These are phyloP conservation scores for Zygosaccharomyces siamensis DNA, from an alignment of 805 yeast species.

Conservation along the genomic window DNA sequence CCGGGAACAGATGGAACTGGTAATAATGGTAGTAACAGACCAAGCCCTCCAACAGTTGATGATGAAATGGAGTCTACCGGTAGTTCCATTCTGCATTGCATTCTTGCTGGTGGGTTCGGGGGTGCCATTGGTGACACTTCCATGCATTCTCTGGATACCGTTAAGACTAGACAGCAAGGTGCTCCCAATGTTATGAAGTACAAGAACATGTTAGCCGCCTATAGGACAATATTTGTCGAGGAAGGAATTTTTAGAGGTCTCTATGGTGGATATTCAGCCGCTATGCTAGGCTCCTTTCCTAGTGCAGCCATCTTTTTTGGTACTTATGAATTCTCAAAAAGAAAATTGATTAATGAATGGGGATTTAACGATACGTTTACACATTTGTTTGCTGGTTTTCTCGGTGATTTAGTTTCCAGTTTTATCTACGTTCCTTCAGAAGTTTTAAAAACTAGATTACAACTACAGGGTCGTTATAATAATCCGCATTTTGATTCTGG, in stretches of 20 bases:
- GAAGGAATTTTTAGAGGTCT: constrained; percentile 85
- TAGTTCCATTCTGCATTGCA: constrained; percentile 49
- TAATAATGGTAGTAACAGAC: constrained; percentile 11
- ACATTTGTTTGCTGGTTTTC: constrained; percentile 77
- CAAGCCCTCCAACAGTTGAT: constrained; percentile 3
- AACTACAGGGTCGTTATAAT: constrained; percentile 83
- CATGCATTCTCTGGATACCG: constrained; percentile 96
- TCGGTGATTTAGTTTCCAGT: constrained; percentile 91
- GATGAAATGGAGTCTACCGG: constrained; percentile 4
- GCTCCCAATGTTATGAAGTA: constrained; percentile 63
- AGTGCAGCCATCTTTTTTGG: constrained; percentile 92
- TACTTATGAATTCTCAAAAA: constrained; percentile 78
- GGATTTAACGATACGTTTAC: constrained; percentile 72
- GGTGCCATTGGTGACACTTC: constrained; percentile 87
- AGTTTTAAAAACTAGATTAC: constrained; percentile 87
- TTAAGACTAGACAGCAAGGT: constrained; percentile 97
- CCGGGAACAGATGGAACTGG: constrained; percentile 8
- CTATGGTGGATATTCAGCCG: constrained; percentile 90
- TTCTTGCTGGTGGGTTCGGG: constrained; percentile 91
- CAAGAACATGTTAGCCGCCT: constrained; percentile 70
- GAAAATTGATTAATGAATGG: constrained; percentile 58
- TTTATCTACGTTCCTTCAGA: constrained; percentile 92
- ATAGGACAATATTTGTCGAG: constrained; percentile 63
- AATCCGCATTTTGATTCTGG: constrained; percentile 77
- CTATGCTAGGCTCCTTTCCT: constrained; percentile 88